Conservation (phyloP, 1,284 basidiomycete genomes). For the Cerioporus squamosus region DNA sequence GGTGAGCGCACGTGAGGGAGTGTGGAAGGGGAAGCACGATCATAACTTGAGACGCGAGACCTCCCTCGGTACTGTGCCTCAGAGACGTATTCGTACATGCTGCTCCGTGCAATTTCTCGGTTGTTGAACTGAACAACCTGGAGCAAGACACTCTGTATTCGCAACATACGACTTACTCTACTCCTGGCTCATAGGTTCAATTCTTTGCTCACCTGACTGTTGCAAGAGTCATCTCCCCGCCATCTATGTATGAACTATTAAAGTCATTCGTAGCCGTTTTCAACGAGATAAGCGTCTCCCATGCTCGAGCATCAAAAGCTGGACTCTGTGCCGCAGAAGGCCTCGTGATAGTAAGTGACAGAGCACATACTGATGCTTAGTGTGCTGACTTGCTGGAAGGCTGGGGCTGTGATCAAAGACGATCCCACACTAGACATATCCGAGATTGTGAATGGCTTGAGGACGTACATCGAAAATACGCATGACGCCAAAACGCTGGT, state of each 20-base stretch:
- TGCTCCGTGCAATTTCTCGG: too few relatives aligned
- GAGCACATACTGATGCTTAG: neutral
- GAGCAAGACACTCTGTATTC: too few relatives aligned
- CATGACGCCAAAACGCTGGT: conserved; percentile 62
- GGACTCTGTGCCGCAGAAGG: conserved; percentile 89
- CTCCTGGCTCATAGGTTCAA: conserved; percentile 68
- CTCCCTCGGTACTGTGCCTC: too few relatives aligned
- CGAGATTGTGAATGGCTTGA: conserved; percentile 70
- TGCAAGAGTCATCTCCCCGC: conserved; percentile 72
- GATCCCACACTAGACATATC: conserved; percentile 53
- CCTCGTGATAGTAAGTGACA: conserved; percentile 72
- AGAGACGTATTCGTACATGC: too few relatives aligned
- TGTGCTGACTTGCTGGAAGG: conserved; percentile 41
- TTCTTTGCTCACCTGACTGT: conserved; percentile 89
- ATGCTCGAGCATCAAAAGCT: conserved; percentile 83
- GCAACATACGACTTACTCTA: neutral
- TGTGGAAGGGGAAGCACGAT: too few relatives aligned
- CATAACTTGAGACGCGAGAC: too few relatives aligned
- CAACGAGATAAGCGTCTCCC: conserved; percentile 90
- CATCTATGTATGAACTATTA: conserved; percentile 79
- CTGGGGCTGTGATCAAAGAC: conserved; percentile 59
- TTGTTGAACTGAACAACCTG: too few relatives aligned
- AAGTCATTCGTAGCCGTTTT: conserved; percentile 84
- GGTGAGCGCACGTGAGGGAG: too few relatives aligned
- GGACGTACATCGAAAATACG: conserved; percentile 66